Evolutionary conservation across 2,329 filamentous ascomycete genomes (phyloP), one percentile per base, ranked within the genome.

Genomic region (Orbilia javanica): DNA sequence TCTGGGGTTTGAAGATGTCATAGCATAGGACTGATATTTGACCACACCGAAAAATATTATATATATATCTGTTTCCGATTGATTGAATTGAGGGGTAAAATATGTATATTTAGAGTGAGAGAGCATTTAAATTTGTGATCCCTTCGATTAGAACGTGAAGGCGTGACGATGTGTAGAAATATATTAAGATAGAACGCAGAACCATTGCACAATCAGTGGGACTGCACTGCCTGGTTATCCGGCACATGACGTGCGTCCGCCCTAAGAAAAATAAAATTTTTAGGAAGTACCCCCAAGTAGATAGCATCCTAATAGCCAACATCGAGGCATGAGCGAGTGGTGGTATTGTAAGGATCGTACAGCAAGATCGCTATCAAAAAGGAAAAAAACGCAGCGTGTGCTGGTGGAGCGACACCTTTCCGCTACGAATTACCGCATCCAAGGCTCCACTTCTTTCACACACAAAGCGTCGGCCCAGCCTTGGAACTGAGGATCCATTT

Each of bases 291-390:
- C 11, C 31, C 5, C 31, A 36, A 36, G n/a, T 50, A 39, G 36
- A 15, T 36, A 6, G 10, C n/a, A 39, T 13, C 4, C n/a, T 20
- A 25, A 25, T 27, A 15, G 20, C 5, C n/a, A 25, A 25, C 20
- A 15, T 7, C 13, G 4, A 29, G 15, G n/a, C 29, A 39, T 57
- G 10, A n/a, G n/a, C n/a, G n/a, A n/a, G n/a, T n/a, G n/a, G n/a
- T n/a, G n/a, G n/a, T n/a, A 18, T 18, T 55, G 48, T 74, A 75
- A 75, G 71, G 71, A 75, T 75, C 53, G 64, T 69, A 75, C 71
- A 75, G 46, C 18, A 20, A 1, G 8, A n/a, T n/a, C n/a, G n/a
- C n/a, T n/a, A n/a, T n/a, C 22, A 48, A 46, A 15, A 3, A 36
- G 53, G 25, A 18, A 22, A 42, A 52, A 53, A 13, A 53, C 22